Conservation (phyloP, 2,329 filamentous ascomycete genomes). For the Exophiala bonariae region DNA sequence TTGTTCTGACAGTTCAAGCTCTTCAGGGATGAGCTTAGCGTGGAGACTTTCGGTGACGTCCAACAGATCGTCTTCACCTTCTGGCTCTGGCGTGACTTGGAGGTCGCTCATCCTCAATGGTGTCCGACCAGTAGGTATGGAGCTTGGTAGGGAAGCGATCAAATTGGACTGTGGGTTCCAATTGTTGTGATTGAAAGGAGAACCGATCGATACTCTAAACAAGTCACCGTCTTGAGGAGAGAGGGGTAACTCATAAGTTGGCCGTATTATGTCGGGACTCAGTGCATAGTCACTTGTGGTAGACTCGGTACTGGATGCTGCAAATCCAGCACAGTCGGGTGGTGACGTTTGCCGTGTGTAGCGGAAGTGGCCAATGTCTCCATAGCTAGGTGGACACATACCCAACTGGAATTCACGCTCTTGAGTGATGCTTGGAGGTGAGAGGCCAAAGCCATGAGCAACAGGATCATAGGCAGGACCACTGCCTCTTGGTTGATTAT, state of each 20-base stretch:
- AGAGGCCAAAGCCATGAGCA: slow-evolving; percentile 19
- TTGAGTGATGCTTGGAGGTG: background rate
- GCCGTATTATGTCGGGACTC: slow-evolving; percentile 17
- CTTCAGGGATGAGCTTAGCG: slow-evolving; percentile 18
- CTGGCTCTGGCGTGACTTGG: slow-evolving; percentile 20
- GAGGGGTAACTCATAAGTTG: slow-evolving; percentile 5
- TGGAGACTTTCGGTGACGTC: slow-evolving; percentile 13
- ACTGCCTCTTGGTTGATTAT: background rate
- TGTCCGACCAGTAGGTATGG: slow-evolving; percentile 2
- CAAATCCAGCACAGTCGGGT: slow-evolving; percentile 12
- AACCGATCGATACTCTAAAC: background rate
- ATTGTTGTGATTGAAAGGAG: background rate
- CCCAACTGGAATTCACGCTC: slow-evolving; percentile 7
- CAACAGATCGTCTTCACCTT: slow-evolving; percentile 11
- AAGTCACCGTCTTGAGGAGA: background rate
- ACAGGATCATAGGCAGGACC: slow-evolving; percentile 13
- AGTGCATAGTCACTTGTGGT: slow-evolving; percentile 20
- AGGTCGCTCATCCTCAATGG: slow-evolving; percentile 22
- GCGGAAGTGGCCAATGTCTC: slow-evolving; percentile 10
- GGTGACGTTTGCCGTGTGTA: slow-evolving; percentile 20
- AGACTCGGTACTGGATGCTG: slow-evolving; percentile 18
- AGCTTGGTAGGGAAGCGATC: background rate
- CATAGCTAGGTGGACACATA: background rate
- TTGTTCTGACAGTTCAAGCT: slow-evolving; percentile 22
- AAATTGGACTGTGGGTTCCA: slow-evolving; percentile 9